These are phyloP conservation scores for Ustilago tritici DNA, from an alignment of 1,284 basidiomycete species.

Conservation along the genomic window DNA sequence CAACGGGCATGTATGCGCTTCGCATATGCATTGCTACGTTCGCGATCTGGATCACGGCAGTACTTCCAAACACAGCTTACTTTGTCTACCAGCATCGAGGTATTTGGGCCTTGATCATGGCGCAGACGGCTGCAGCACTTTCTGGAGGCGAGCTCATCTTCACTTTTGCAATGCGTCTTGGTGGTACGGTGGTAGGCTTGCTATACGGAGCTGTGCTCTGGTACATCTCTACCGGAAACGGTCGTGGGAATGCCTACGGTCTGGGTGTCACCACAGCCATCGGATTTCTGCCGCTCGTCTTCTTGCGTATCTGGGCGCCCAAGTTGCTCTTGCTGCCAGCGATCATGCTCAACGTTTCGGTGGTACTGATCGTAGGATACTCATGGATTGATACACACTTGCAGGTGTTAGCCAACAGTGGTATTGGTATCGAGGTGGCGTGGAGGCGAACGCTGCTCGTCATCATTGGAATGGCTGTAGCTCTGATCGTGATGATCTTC, in stretches of 20 bases:
- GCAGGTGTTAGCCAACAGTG: slow-evolving; percentile 58
- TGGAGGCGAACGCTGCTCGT: slow-evolving; percentile 71
- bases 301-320: slow-evolving; percentile 79
- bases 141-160: slow-evolving; percentile 63
- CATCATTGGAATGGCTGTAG: slow-evolving; percentile 65
- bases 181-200: slow-evolving; percentile 70
- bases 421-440: slow-evolving; percentile 71
- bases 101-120: slow-evolving; percentile 67
- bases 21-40: slow-evolving; percentile 73
- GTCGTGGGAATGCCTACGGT: slow-evolving; percentile 76
- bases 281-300: slow-evolving; percentile 75
- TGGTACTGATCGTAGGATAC: slow-evolving; percentile 70
- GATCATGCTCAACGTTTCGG: slow-evolving; percentile 80
- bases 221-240: slow-evolving; percentile 75
- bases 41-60: slow-evolving; percentile 75
- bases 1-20: slow-evolving; percentile 76
- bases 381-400: slow-evolving; percentile 56
- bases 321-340: slow-evolving; percentile 77
- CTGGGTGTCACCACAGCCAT: slow-evolving; percentile 79
- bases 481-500: slow-evolving; percentile 59
- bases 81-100: slow-evolving; percentile 66
- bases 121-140: slow-evolving; percentile 59
- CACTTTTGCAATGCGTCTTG: slow-evolving; percentile 53
- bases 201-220: slow-evolving; percentile 79
- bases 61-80: slow-evolving; percentile 40